Evolutionary conservation across 805 yeast genomes (phyloP).

Genomic region (Ogataea henricii): DNA sequence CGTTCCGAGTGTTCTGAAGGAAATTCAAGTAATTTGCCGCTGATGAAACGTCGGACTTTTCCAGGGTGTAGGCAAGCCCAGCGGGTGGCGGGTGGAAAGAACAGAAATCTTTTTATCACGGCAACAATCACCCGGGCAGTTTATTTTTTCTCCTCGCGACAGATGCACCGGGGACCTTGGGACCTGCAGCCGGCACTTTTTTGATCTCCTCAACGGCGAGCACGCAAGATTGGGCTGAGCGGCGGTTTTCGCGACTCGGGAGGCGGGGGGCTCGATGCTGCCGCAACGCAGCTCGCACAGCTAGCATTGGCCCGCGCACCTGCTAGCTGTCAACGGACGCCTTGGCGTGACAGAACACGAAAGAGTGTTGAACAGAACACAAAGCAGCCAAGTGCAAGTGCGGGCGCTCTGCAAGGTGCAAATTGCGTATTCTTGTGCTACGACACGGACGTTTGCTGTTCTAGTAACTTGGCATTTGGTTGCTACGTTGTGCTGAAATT

Average conservation of each 20-base stretch:
- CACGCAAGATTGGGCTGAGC: no score
- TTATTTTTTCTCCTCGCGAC: background rate
- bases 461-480: background rate
- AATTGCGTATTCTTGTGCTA: background rate
- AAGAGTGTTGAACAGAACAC: background rate
- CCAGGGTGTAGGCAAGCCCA: constrained; percentile 8
- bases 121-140: background rate
- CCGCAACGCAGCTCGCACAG: no score
- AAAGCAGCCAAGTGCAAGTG: background rate
- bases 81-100: constrained; percentile 3
- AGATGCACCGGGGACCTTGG: background rate
- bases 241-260: no score
- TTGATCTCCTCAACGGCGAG: background rate
- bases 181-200: background rate
- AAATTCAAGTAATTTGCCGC: constrained; percentile 3
- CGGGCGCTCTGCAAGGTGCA: background rate
- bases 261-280: no score
- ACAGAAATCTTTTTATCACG: background rate
- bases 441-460: background rate
- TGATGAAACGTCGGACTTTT: background rate
- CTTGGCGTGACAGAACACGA: background rate
- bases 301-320: no score
- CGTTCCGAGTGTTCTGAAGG: background rate
- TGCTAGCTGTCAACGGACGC: background rate
- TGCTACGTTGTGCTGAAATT: background rate